phyloP scores from a whole-genome alignment of 1,284 basidiomycete genomes.

The Cryptococcus hybrid region DNA sequence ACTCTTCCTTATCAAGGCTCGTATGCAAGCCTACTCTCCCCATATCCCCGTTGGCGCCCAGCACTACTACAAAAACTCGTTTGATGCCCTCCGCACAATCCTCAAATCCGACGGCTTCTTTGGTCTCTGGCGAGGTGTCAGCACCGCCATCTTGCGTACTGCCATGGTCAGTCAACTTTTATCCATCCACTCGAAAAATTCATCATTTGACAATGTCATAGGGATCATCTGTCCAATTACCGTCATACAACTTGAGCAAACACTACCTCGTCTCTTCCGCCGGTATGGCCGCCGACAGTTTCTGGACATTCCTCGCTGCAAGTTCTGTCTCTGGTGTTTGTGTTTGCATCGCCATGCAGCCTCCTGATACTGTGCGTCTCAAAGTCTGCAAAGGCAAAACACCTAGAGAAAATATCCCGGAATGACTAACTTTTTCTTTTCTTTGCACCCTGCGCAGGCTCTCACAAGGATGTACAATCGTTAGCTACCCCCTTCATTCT shows the following conservation, averaged over 20 bases:
- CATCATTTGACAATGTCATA: constrained; percentile 33
- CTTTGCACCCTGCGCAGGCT: constrained; percentile 55
- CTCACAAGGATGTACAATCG: constrained; percentile 95
- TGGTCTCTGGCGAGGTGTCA: constrained; percentile 85
- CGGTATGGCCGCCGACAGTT: constrained; percentile 67
- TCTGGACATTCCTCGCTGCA: constrained; percentile 84
- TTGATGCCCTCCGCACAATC: constrained; percentile 78
- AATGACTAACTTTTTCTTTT: background rate
- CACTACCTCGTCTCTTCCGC: constrained; percentile 63
- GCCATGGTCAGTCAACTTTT: constrained; percentile 66
- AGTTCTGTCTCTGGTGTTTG: constrained; percentile 87
- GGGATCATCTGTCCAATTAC: constrained; percentile 75
- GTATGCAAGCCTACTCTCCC: constrained; percentile 97
- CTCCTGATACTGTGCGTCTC: constrained; percentile 31
- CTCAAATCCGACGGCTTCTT: constrained; percentile 70
- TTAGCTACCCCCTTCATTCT: constrained; percentile 20
- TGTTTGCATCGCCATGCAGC: constrained; percentile 89
- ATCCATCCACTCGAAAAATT: background rate
- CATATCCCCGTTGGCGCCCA: constrained; percentile 91
- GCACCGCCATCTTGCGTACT: constrained; percentile 89
- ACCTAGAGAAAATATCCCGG: constrained; percentile 1
- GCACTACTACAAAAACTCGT: constrained; percentile 81
- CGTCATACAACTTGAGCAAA: constrained; percentile 93
- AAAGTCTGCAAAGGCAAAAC: background rate
- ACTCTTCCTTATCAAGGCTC: constrained; percentile 92